Evolutionary conservation across 2,329 filamentous ascomycete genomes (phyloP), one percentile per base, ranked within the genome.

Genomic region (Botrytis sinoallii): DNA sequence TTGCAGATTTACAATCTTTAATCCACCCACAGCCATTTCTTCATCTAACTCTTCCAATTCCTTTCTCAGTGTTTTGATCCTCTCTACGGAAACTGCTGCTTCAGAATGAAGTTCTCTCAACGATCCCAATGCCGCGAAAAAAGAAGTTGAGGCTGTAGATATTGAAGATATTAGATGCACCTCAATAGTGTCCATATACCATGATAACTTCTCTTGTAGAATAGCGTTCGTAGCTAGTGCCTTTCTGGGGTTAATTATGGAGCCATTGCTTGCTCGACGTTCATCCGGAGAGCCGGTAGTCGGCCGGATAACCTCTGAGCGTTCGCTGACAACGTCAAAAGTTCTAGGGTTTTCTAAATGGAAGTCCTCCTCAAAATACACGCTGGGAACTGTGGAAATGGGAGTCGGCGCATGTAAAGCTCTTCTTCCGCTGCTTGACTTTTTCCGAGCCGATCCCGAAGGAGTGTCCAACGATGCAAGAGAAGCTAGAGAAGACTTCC

Each of bases 141-240:
- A 99, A 0, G 95, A 97, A 0, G 94, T 94, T 0, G 96, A 98
- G 1, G 96, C 96, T 0, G 93, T 94, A 3, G 95, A 98, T 76
- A 99, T 99, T 0, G 95, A 97, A 46, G 93, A 94, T 78, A 99
- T 98, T 12, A 99, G 86, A 81, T 99, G 96, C 72, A 99, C 94
- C 81, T 99, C 96, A 35, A 99, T 94, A 0, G 96, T 99, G 81
- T 99, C 96, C 94, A 99, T 97, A 82, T 99, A 99, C 96, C 96
- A 99, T 0, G 96, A 98, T 20, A 99, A 86, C 83, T 99, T 99
- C 83, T 99, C 96, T 81, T 99, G 96, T 52, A 99, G 83, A 74
- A 99, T 99, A 0, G 96, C 96, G 83, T 99, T 99, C 0, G 95
- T 98, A 12, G 95, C 95, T 42, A 99, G 85, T 1, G 93, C 93